Base-by-base conservation (phyloP, 2,329 filamentous ascomycete species). In the Myriosclerotinia curreyana region DNA sequence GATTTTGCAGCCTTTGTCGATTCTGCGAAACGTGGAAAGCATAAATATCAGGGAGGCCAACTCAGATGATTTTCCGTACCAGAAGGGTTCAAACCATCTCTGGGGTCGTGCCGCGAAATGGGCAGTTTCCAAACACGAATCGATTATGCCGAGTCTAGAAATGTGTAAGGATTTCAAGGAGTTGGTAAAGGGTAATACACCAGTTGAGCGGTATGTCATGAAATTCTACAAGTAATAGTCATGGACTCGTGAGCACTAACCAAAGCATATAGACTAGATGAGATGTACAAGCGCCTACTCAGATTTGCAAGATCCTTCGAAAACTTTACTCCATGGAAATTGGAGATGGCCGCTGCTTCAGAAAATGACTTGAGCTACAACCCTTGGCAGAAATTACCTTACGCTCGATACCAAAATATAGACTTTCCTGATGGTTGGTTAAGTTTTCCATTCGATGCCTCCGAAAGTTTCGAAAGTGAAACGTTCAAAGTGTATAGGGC, bases 311-410 rank as follows among this genome's bases (percentile, higher is more conserved):
- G 15, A 1, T n/a, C 53, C 4, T 42, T 55, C 22, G 53, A 55
- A n/a, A 42, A 42, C 3, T 20, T 55, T 42, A 22, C 53, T n/a
- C 53, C 53, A 42, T 55, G 38, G 53, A 55, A 55, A 12, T 22
- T 11, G 8, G 53, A 42, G 5, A 20, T 55, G 9, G 25, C 8
- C 9, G 11, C 17, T 12, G 6, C 20, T 17, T 36, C 36, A n/a
- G 15, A 20, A 42, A 17, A 55, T 7, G 11, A 4, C 5, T 3
- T 2, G 7, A 2, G 20, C 17, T 3, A 11, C 42, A 44, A n/a
- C 17, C 8, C n/a, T 15, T 31, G 48, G 25, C 25, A n/a, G n/a
- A n/a, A n/a, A n/a, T n/a, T n/a, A n/a, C n/a, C n/a, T n/a, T n/a
- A n/a, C n/a, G n/a, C n/a, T n/a, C n/a, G n/a, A n/a, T n/a, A n/a